Evolutionary conservation across 768 basidiomycete species (phyloP), one percentile per base, ranked within the genome.

Genomic region (Collybia sp.): DNA sequence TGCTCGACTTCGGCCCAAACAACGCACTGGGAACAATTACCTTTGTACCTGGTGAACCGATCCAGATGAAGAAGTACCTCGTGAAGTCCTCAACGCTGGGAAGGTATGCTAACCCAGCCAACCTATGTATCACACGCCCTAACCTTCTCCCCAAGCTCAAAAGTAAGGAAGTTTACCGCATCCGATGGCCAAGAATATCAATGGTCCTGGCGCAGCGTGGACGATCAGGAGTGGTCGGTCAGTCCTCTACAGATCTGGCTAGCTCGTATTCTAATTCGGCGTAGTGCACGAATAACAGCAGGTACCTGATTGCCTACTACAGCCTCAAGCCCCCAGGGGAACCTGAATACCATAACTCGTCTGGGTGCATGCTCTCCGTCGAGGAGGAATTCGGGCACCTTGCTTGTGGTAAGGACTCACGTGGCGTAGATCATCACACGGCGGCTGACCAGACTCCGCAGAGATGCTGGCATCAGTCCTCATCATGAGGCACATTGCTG

Each of bases 141-240:
- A 30, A 42, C 18, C 25, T 3, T 8, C 25, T 42, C 39, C 18
- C 31, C 25, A 43, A 79, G 78, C 42, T 67, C 70, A 17, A 65
- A 57, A 51, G 52, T 66, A 18, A 70, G 83, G 34, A 76, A 70
- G 51, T 87, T 86, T 52, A 58, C 60, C 6, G 83, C 72, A 2
- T 75, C 80, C 0, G 81, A 87, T 52, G 76, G 76, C 1, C 70
- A 79, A 37, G 73, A 76, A 44, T 88, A 86, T 53, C 66, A 65
- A 42, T 87, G 85, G 85, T 71, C 69, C 18, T 73, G 73, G 62
- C 65, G 71, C 13, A 56, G 66, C 16, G 65, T 65, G 18, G 62
- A 62, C 11, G 73, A 76, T 43, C 73, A 80, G 44, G 84, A 85
- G 53, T 87, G 83, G 82, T 77, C 77, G 17, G 85, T 83, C 52